Percentiles rank a stretch among this genome's conserved stretches.
phyloP scores from a whole-genome alignment of 2,329 filamentous ascomycete species.

The Arthrobotrys musiformis region DNA sequence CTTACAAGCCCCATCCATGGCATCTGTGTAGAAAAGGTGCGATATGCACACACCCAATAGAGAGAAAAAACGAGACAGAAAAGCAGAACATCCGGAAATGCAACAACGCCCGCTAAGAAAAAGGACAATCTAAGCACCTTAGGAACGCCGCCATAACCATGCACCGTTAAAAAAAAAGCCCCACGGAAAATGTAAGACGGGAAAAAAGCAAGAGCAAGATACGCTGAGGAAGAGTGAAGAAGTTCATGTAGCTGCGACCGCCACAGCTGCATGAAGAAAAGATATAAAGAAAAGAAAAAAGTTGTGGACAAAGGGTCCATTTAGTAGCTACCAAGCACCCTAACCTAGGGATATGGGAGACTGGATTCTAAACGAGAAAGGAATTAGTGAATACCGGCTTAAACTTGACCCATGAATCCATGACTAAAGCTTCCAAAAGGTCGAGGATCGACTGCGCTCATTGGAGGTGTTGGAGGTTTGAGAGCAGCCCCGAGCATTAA shows the following conservation, averaged over 20 bases:
- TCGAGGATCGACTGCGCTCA: constrained; percentile 37
- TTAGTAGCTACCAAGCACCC: not conserved
- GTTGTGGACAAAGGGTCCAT: no score
- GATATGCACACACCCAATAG: constrained; percentile 11
- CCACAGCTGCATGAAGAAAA: not conserved
- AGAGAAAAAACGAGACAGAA: not conserved
- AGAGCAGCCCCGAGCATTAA: constrained; percentile 75
- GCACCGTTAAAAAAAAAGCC: not conserved
- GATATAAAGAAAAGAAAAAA: no score
- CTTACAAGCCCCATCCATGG: constrained; percentile 4
- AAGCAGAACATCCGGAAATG: not conserved
- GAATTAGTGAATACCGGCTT: not conserved
- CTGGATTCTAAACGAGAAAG: not conserved
- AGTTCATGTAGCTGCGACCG: not conserved
- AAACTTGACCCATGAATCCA: constrained; percentile 40
- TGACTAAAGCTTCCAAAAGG: constrained; percentile 48
- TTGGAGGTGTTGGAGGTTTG: constrained; percentile 62
- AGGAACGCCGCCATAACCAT: constrained; percentile 14
- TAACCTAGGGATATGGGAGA: not conserved
- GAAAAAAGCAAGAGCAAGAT: not conserved
- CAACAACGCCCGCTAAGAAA: not conserved
- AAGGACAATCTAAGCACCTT: constrained; percentile 5
- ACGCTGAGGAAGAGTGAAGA: not conserved
- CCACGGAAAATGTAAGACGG: not conserved
- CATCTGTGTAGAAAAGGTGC: not conserved